These are phyloP conservation scores for Wickerhamiella cacticola DNA, from an alignment of 805 yeast genomes.

Conservation along the genomic window DNA sequence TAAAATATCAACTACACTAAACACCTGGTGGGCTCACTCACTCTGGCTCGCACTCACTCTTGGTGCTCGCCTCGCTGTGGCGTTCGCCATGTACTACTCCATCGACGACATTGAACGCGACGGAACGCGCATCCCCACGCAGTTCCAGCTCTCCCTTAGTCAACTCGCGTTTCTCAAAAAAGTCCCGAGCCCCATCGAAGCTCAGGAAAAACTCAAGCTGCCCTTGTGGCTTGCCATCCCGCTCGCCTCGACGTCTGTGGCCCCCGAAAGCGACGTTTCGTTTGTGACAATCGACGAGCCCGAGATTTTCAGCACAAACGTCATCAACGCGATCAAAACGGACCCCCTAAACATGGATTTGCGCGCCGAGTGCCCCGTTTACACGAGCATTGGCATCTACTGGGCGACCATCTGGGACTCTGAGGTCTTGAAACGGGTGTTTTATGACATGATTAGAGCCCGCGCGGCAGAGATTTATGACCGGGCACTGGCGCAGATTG, in stretches of 20 bases:
- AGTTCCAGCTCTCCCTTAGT: slow-evolving; percentile 64
- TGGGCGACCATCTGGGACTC: slow-evolving; percentile 63
- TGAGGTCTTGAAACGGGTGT: slow-evolving; percentile 41
- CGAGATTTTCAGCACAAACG: slow-evolving; percentile 48
- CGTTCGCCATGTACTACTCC: slow-evolving; percentile 24
- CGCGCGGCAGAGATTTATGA: slow-evolving; percentile 65
- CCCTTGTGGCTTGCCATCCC: slow-evolving; percentile 86
- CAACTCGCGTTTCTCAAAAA: slow-evolving; percentile 65
- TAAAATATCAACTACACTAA: too few relatives aligned
- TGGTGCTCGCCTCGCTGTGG: too few relatives aligned
- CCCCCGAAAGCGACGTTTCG: slow-evolving; percentile 30
- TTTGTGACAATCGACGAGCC: slow-evolving; percentile 64
- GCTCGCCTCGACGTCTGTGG: slow-evolving; percentile 43
- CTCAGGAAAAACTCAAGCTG: slow-evolving; percentile 26
- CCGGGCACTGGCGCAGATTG: slow-evolving; percentile 43
- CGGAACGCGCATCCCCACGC: slow-evolving; percentile 56
- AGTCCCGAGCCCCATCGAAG: slow-evolving; percentile 51
- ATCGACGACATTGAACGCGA: slow-evolving; percentile 31
- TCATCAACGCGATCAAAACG: slow-evolving; percentile 71
- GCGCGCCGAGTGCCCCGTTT: slow-evolving; percentile 53
- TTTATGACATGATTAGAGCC: slow-evolving; percentile 41
- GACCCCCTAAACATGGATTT: slow-evolving; percentile 56
- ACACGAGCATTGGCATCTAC: slow-evolving; percentile 54
- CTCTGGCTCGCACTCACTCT: too few relatives aligned
- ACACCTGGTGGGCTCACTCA: too few relatives aligned